Evolutionary conservation across 257 asterid genomes (phyloP).

Genomic region (Plantago major): DNA sequence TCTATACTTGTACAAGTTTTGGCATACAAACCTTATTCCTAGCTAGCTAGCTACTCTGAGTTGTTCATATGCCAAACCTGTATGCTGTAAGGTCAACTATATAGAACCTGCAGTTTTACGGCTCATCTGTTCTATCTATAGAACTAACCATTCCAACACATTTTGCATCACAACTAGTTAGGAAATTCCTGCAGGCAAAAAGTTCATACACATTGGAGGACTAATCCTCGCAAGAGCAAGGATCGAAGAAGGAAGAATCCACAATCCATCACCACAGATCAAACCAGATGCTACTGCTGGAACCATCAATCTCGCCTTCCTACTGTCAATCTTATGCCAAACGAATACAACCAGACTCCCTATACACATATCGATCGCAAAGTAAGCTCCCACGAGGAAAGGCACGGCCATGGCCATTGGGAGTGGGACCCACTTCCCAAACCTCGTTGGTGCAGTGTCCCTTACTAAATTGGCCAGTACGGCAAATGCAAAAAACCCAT

Average conservation of each 20-base stretch:
- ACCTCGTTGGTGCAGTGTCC: slow-evolving; percentile 31
- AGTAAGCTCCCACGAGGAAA: slow-evolving; percentile 62
- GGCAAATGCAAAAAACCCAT: slow-evolving; percentile 55
- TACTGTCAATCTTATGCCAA: slow-evolving; percentile 41
- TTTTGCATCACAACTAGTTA: slow-evolving; percentile 1
- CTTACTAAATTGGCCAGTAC: slow-evolving; percentile 41
- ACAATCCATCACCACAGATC: slow-evolving; percentile 70
- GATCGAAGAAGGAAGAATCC: slow-evolving; percentile 63
- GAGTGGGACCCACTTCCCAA: slow-evolving; percentile 50
- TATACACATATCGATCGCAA: slow-evolving; percentile 73
- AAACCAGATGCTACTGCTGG: slow-evolving; percentile 71
- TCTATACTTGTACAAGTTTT: too few species aligned
- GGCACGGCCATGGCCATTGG: slow-evolving; percentile 96
- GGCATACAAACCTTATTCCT: too few species aligned
- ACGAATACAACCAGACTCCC: slow-evolving; percentile 59
- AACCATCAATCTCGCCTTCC: slow-evolving; percentile 49
- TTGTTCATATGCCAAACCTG: too few species aligned
- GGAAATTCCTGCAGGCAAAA: slow-evolving; percentile 27
- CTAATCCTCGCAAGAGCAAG: slow-evolving; percentile 50
- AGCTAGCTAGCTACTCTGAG: too few species aligned
- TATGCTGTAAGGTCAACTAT: too few species aligned
- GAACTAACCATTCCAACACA: too few species aligned
- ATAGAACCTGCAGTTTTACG: too few species aligned
- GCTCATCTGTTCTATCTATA: too few species aligned
- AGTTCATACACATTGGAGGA: slow-evolving; percentile 67